Base-by-base conservation (phyloP, 2,329 filamentous ascomycete species). In the Fusarium duplospermum region DNA sequence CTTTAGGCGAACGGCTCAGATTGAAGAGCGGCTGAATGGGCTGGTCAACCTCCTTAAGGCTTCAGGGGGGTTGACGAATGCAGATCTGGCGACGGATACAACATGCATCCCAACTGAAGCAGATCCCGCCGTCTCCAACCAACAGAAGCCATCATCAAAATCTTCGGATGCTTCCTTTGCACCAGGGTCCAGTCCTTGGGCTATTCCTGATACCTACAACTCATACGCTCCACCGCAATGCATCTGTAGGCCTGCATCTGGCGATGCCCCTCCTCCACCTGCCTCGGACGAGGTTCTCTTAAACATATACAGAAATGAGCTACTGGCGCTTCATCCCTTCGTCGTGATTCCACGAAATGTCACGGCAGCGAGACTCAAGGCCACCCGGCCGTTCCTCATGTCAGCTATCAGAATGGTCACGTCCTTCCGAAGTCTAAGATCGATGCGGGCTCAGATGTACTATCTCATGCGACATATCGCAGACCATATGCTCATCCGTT, bases 371-470 rank as follows among this genome's bases (percentile, higher is more conserved):
- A 79, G 81, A 6, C 77, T 89, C 2, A 81, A 81, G 14, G 74
- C 80, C 0, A 82, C 80, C 0, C 80, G 83, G 11, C 88, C 88
- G 0, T 87, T 89, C 31, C 78, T 89, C 4, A 86, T 89, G 80
- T 79, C 84, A 1, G 83, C 85, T 5, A 86, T 89, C 24, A 80
- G 83, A 9, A 88, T 87, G 83, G 86, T 88, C 0, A 82, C 87
- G 0, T 88, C 86, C 0, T 84, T 87, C 45, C 81, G 84, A 20
- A 86, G 85, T 47, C 77, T 86, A 13, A 80, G 80, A 35, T 87
- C 84, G 2, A 87, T 88, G 86, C 80, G 84, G 16, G 85, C 83
- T 0, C 87, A 89, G 73, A 87, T 87, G 82, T 87, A 84, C 63
- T 81, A 82, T 35, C 78, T 89, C 27, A 84, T 87, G 77, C 80